phyloP scores from a whole-genome alignment of 2,329 filamentous ascomycete genomes.

The Aspergillus sp. region DNA sequence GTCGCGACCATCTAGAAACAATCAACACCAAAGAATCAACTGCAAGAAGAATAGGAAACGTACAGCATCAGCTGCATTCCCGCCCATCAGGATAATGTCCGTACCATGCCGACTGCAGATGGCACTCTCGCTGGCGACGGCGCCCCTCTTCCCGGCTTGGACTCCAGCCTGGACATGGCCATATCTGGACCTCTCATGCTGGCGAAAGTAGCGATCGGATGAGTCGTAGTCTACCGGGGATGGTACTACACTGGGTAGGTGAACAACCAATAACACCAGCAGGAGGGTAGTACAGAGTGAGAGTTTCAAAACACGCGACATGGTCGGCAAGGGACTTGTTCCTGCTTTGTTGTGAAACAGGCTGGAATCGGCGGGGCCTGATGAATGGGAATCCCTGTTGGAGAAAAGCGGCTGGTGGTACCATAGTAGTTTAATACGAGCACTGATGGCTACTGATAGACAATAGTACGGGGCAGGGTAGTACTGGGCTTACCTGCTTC shows the following conservation, averaged over 20 bases:
- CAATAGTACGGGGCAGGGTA: background rate
- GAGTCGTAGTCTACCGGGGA: constrained; percentile 21
- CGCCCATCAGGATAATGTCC: constrained; percentile 60
- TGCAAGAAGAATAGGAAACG: constrained; percentile 16
- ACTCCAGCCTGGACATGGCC: constrained; percentile 25
- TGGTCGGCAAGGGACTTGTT: constrained; percentile 5
- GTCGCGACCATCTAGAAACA: constrained; percentile 62
- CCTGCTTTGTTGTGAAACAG: constrained; percentile 1
- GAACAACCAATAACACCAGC: constrained; percentile 21
- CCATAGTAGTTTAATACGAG: constrained; percentile 2
- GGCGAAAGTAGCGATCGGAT: background rate
- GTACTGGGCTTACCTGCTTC: constrained; percentile 28
- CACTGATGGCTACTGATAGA: background rate
- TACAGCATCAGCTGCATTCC: constrained; percentile 73
- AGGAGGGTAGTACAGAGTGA: constrained; percentile 19
- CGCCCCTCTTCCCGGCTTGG: constrained; percentile 49
- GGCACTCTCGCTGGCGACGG: constrained; percentile 67
- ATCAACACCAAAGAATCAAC: background rate
- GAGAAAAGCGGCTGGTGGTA: constrained; percentile 17
- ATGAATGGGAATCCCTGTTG: background rate
- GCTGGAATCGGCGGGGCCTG: background rate
- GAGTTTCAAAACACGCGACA: constrained; percentile 19
- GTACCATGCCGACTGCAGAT: constrained; percentile 70
- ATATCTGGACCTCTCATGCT: background rate
- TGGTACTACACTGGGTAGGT: constrained; percentile 23